These are phyloP conservation scores for Tolypocladium cylindrosporum DNA, from an alignment of 2,329 filamentous ascomycete species.

Conservation along the genomic window DNA sequence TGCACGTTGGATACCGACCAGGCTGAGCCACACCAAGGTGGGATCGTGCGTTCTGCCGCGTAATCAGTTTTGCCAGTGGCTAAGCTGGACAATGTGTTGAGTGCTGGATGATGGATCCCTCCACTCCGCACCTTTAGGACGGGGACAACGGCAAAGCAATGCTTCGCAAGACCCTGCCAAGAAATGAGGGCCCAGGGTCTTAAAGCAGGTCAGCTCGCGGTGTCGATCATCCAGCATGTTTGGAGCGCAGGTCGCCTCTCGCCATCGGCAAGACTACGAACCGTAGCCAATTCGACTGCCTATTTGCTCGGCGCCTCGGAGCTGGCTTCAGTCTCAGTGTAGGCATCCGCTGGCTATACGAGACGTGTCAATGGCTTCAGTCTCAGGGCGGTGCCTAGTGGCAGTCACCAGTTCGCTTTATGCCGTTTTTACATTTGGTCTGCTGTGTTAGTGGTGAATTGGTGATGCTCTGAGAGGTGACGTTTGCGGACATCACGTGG, in stretches of 20 bases:
- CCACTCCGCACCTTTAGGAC: no score
- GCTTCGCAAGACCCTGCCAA: not conserved
- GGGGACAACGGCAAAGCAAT: not conserved
- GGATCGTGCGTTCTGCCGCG: not conserved
- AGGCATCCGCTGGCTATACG: not conserved
- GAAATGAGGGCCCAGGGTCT: no score
- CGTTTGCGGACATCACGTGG: not conserved
- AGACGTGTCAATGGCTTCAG: no score
- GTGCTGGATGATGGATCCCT: not conserved
- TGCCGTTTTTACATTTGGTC: not conserved
- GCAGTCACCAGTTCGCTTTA: no score
- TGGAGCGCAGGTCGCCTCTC: not conserved
- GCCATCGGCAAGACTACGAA: not conserved
- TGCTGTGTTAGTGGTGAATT: not conserved
- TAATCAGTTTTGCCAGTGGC: not conserved
- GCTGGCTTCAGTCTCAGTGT: not conserved
- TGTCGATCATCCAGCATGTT: not conserved
- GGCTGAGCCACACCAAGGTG: not conserved
- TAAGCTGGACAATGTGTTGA: not conserved
- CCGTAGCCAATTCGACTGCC: not conserved
- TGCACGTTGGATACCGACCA: no score
- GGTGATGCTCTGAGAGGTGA: not conserved
- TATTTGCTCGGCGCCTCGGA: no score
- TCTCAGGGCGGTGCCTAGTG: no score
- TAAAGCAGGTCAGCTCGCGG: not conserved